These are phyloP conservation scores for Trichophyton simii DNA, from an alignment of 2,329 filamentous ascomycete genomes.

Conservation along the genomic window DNA sequence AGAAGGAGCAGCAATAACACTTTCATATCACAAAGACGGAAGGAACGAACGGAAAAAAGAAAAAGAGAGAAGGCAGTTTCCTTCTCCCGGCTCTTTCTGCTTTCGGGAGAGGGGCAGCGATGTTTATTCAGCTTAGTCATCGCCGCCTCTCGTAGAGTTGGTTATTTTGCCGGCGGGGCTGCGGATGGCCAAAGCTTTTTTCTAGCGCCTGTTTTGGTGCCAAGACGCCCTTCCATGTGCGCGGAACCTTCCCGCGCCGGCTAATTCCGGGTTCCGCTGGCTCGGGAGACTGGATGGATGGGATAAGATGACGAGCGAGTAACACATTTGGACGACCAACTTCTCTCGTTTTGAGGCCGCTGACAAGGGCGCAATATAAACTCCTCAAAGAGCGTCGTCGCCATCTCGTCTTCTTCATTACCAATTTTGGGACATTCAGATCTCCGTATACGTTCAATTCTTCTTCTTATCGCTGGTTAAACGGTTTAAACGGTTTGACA, in stretches of 20 bases:
- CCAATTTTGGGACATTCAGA: background rate
- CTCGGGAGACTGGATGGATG: background rate
- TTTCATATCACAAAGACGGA: background rate
- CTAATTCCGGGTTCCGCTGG: constrained; percentile 4
- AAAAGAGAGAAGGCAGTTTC: background rate
- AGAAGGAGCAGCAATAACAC: background rate
- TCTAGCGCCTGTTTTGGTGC: background rate
- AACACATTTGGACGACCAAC: too few species aligned
- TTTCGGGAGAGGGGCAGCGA: background rate
- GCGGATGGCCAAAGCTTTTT: background rate
- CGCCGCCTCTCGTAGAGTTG: background rate
- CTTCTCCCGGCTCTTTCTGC: background rate
- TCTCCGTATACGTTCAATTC: background rate
- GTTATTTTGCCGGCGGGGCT: background rate
- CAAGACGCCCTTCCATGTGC: background rate
- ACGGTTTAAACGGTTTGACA: background rate
- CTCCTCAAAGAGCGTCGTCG: background rate
- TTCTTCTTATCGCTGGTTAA: background rate
- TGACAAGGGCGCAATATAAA: too few species aligned
- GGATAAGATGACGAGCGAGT: background rate
- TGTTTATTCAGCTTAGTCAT: background rate
- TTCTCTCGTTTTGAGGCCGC: too few species aligned
- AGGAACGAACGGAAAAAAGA: background rate
- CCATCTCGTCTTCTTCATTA: background rate
- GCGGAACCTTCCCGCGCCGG: constrained; percentile 11